Evolutionary conservation across 352 stramenopile species (phyloP), one percentile per base, ranked within the genome.

Genomic region (Globisporangium canariense): DNA sequence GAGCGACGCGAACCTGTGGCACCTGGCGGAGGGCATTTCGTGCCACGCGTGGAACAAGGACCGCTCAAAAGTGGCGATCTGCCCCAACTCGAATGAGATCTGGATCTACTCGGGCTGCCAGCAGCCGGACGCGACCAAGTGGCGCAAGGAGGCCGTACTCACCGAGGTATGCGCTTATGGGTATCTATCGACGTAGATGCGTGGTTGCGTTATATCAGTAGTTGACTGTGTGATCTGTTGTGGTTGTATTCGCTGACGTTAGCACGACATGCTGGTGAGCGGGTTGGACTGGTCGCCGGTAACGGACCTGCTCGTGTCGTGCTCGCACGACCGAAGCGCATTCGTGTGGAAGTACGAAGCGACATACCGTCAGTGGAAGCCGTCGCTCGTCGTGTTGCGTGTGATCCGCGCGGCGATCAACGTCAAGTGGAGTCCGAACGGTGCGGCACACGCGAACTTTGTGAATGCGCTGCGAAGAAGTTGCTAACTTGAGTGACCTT

Each of bases 331-430:
- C 71, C 88, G 93, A 53, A 97, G 95, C 59, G 94, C 94, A 36
- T 98, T 98, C 59, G 94, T 98, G 41, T 98, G 94, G 94, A 96
- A 89, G 47, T 98, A 90, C 65, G 88, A 97, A 32, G 60, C 77
- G 14, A 71, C 81, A n/a, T 87, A 87, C 57, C 81, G 85, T 30
- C 77, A 91, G 68, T 98, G 94, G 94, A 97, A 97, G 62, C 94
- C 91, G 47, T 86, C 84, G 59, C 79, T 98, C 10, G 92, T 97
- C 22, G 89, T 98, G 62, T 70, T 98, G 58, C 91, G 90, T 57
- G 93, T 98, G 62, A 89, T 91, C 52, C 90, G 93, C 55, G 93
- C 93, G 0, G 93, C 94, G 32, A 90, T 96, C 28, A 92, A 96
- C 69, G 91, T 98, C 64, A 97, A 98, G 75, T 98, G 94, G 94